Percentiles rank a stretch among this genome's conserved stretches.
These are phyloP conservation scores for Decorospora gaudefroyi DNA, from an alignment of 2,329 filamentous ascomycete species.

Conservation along the genomic window DNA sequence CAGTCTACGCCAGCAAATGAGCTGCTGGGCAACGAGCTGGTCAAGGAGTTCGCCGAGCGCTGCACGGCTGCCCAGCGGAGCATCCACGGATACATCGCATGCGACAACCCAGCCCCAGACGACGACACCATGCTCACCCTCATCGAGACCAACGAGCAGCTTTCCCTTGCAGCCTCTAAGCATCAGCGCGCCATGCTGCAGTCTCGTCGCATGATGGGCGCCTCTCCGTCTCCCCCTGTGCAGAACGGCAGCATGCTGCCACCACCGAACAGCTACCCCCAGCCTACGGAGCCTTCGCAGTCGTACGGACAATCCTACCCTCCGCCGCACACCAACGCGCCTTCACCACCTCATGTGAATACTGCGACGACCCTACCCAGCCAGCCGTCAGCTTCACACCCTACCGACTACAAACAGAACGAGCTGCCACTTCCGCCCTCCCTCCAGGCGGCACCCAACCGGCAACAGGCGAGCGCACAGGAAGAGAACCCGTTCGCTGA, in stretches of 20 bases:
- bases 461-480: conserved; percentile 16
- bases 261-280: not conserved
- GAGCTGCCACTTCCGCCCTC: conserved; percentile 32
- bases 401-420: conserved; percentile 24
- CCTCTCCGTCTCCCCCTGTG: conserved; percentile 29
- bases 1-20: conserved; percentile 80
- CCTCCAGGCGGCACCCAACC: conserved; percentile 34
- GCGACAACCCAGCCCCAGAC: conserved; percentile 78
- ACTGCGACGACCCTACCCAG: conserved; percentile 12
- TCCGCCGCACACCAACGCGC: conserved; percentile 20
- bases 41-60: conserved; percentile 87
- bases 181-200: conserved; percentile 78
- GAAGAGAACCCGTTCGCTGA: conserved; percentile 51
- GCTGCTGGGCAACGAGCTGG: conserved; percentile 79
- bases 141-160: conserved; percentile 91
- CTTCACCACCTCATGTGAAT: conserved; percentile 26
- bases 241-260: conserved; percentile 16
- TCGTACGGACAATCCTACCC: conserved; percentile 21
- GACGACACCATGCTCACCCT: conserved; percentile 92
- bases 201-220: conserved; percentile 55
- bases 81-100: conserved; percentile 83
- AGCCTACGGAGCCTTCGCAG: conserved; percentile 20
- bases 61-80: conserved; percentile 80
- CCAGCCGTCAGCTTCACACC: conserved; percentile 5
- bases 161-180: conserved; percentile 79